phyloP scores from a whole-genome alignment of 75 land plant genomes.

The Selaginella tamariscina region DNA sequence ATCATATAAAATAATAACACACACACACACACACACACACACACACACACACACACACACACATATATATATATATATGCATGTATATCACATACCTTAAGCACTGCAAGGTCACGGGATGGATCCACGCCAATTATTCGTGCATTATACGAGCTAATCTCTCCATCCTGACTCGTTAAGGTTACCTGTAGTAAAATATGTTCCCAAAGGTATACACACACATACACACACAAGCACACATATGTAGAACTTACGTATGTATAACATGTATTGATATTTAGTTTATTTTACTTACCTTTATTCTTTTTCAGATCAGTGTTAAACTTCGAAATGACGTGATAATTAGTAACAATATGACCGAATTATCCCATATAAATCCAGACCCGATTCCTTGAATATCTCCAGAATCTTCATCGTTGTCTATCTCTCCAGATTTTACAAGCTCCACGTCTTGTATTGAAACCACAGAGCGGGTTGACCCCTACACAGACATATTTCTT shows the following conservation, averaged over 20 bases:
- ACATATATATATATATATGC: too few relatives aligned
- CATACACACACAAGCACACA: too few relatives aligned
- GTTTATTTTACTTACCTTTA: too few relatives aligned
- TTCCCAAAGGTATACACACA: too few relatives aligned
- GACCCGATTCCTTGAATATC: constrained; percentile 86
- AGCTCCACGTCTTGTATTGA: constrained; percentile 59
- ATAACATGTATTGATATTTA: too few relatives aligned
- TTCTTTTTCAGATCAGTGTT: constrained; percentile 60
- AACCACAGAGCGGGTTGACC: constrained; percentile 64
- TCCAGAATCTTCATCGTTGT: constrained; percentile 21
- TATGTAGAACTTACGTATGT: too few relatives aligned
- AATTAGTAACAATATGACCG: constrained; percentile 96
- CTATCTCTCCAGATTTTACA: constrained; percentile 14
- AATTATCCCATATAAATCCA: constrained; percentile 87
- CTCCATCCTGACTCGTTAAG: constrained; percentile 56
- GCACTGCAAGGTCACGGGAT: constrained; percentile 79
- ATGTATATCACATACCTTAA: constrained; percentile 48
- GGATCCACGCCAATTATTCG: constrained; percentile 68
- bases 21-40: neutral
- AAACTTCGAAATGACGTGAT: constrained; percentile 75
- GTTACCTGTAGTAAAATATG: constrained; percentile 37
- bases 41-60: too few relatives aligned
- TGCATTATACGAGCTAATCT: constrained; percentile 35
- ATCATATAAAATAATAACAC: neutral
- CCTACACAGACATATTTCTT: constrained; percentile 21